phyloP scores from a whole-genome alignment of 495 filamentous ascomycete species.

The Lentithecium fluviatile region DNA sequence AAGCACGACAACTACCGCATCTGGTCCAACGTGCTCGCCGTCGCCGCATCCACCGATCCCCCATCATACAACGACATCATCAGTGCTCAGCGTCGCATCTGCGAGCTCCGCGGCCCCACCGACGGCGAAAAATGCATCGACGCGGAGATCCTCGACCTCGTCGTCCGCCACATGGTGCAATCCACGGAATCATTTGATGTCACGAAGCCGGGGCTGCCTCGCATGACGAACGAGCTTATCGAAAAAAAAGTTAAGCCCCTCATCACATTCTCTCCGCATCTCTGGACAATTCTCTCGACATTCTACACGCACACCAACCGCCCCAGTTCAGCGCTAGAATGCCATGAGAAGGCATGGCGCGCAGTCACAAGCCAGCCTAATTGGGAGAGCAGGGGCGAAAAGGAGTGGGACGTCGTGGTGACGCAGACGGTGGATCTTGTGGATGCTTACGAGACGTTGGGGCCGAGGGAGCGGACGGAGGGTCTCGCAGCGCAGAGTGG shows the following conservation, averaged over 20 bases:
- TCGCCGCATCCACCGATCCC: conserved; percentile 73
- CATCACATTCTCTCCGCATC: conserved; percentile 71
- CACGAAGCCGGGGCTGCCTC: conserved; percentile 42
- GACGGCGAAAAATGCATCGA: conserved; percentile 79
- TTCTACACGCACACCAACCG: conserved; percentile 68
- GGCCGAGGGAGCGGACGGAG: conserved; percentile 51
- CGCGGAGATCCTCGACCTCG: conserved; percentile 62
- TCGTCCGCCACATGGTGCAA: conserved; percentile 66
- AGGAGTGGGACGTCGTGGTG: conserved; percentile 60
- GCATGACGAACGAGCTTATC: conserved; percentile 67
- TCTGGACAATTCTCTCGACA: conserved; percentile 72
- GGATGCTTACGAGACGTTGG: conserved; percentile 65
- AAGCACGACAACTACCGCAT: conserved; percentile 84
- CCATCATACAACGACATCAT: conserved; percentile 73
- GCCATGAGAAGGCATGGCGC: conserved; percentile 87
- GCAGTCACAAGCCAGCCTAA: conserved; percentile 52
- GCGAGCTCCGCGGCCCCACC: conserved; percentile 67
- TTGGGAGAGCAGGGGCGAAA: conserved; percentile 45
- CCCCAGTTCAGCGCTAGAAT: conserved; percentile 69
- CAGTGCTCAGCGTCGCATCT: conserved; percentile 65
- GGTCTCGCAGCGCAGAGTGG: conserved; percentile 44
- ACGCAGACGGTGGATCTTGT: conserved; percentile 64
- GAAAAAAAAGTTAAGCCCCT: conserved; percentile 71
- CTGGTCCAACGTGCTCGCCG: conserved; percentile 90
- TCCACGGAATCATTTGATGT: conserved; percentile 30